Evolutionary conservation across 2,329 filamentous ascomycete species (phyloP).

Genomic region (Trichoderma sp.): DNA sequence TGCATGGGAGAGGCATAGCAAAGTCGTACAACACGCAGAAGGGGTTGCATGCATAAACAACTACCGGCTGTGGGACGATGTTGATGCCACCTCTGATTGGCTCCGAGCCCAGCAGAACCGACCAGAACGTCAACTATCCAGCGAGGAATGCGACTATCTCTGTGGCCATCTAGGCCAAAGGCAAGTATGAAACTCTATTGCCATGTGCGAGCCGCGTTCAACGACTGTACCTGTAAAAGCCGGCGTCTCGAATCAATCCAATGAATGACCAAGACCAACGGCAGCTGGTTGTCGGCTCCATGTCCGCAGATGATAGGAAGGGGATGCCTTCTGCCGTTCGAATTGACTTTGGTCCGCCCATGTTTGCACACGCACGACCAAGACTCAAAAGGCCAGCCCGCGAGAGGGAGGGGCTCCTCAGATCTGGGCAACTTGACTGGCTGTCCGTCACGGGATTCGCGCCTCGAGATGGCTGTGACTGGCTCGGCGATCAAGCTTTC

Average conservation of each 20-base stretch:
- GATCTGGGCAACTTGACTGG: constrained; percentile 8
- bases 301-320: not conserved
- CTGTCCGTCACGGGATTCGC: not conserved
- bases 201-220: constrained; percentile 4
- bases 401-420: not conserved
- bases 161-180: constrained; percentile 7
- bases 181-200: constrained; percentile 17
- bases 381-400: not conserved
- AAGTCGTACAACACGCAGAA: not conserved
- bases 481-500: not conserved
- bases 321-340: not conserved
- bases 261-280: not conserved
- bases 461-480: not conserved
- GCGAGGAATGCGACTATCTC: not conserved
- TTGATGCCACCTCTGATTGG: not conserved
- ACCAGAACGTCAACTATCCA: not conserved
- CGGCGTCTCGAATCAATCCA: not conserved
- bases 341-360: constrained; percentile 15
- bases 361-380: constrained; percentile 9
- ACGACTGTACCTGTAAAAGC: not conserved
- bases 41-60: not conserved
- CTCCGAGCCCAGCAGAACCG: not conserved
- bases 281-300: not conserved
- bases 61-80: not conserved
- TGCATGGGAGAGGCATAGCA: not conserved